Base-by-base conservation (phyloP, 2,329 filamentous ascomycete species). In the Penicillium psychrosexuale region DNA sequence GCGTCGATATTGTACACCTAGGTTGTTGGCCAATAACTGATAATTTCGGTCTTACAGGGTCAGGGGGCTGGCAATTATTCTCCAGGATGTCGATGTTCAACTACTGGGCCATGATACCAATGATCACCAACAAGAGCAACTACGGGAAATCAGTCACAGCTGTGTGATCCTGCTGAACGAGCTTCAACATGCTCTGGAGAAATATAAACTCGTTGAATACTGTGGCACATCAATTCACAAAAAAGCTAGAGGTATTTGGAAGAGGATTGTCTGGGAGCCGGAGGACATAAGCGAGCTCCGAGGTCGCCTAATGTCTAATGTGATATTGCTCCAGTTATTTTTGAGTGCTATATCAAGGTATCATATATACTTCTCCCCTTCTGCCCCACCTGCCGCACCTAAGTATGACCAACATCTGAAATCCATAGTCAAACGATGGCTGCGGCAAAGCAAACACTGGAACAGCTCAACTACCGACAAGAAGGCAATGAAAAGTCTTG, bases 1-100 rank as follows among this genome's bases (percentile, higher is more conserved):
- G n/a, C 7, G 47, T n/a, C 1, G 13, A 30, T n/a, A 13, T 9
- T 22, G 12, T 5, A 12, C 8, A 28, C 34, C 12, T 17, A 34
- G 7, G 7, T 9, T 11, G 3, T 40, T n/a, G 17, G 8, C 8
- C 11, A 17, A 8, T 11, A 37, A n/a, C 36, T 39, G n/a, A 48
- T 39, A 1, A 0, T n/a, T 8, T 12, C 31, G n/a, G 1, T 15
- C 5, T 1, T 39, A n/a, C 2, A 50, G 47, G 15, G 47, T 50
- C 15, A 42, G 47, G 11, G 30, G 15, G 4, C 22, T 50, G 22
- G 1, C 30, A 22, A 50, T 36, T 5, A 27, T 50, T 12, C 38
- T 50, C 30, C n/a, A 50, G 43, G 47, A 50, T 13, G 22, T 43
- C 7, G 38, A 50, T 9, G 3, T 43, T 24, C 47, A 50, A 50